Percentiles rank a stretch among this genome's conserved stretches.
Evolutionary conservation across 2,329 filamentous ascomycete genomes (phyloP).

Genomic region (Alternaria incomplexa): DNA sequence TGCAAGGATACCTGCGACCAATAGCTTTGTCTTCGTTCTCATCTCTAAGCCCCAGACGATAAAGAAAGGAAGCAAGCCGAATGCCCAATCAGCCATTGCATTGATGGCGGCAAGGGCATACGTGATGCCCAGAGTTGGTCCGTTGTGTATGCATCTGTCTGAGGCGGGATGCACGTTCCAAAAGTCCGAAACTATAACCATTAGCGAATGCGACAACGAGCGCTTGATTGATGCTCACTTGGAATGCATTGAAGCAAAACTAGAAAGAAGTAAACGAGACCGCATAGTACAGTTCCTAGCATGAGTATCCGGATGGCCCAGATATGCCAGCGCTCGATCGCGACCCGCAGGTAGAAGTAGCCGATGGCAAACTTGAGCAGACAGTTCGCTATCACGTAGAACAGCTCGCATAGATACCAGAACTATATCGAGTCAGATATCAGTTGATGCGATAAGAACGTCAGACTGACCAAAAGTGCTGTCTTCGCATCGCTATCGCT

Average conservation of each 20-base stretch:
- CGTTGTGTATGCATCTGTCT: conserved; percentile 51
- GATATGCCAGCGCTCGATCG: conserved; percentile 53
- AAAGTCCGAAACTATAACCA: conserved; percentile 51
- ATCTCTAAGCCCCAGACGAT: conserved; percentile 64
- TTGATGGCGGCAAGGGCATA: conserved; percentile 47
- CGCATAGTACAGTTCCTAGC: conserved; percentile 52
- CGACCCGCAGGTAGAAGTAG: conserved; percentile 61
- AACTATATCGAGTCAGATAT: conserved; percentile 39
- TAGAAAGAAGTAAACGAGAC: conserved; percentile 58
- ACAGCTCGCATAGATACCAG: conserved; percentile 65
- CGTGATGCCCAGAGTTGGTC: conserved; percentile 59
- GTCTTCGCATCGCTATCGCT: conserved; percentile 33
- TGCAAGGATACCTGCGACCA: conserved; percentile 60
- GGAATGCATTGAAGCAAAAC: conserved; percentile 62
- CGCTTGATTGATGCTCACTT: conserved; percentile 9
- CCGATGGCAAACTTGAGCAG: conserved; percentile 60
- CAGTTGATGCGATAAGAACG: not conserved
- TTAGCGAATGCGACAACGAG: not conserved
- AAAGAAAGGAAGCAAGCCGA: conserved; percentile 51
- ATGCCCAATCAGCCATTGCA: conserved; percentile 41
- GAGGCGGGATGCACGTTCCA: conserved; percentile 54
- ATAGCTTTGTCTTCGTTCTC: conserved; percentile 58
- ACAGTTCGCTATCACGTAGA: conserved; percentile 58
- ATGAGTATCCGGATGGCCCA: conserved; percentile 57
- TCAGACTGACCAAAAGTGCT: conserved; percentile 34